Evolutionary conservation across 371 early-diverging fungal genomes (phyloP).

Genomic region (Mucor irregularis): DNA sequence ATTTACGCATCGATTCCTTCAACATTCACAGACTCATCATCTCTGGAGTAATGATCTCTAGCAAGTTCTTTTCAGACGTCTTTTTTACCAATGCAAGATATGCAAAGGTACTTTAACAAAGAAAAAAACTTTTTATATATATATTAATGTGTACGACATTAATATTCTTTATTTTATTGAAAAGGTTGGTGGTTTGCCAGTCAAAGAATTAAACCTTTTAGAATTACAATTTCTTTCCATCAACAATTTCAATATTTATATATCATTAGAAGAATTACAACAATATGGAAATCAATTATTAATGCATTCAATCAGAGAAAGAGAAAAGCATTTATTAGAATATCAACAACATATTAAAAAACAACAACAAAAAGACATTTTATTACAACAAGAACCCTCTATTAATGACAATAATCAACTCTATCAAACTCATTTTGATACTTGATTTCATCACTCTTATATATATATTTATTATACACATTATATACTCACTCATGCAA

Average conservation of each 20-base stretch:
- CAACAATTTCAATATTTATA: conserved; percentile 75
- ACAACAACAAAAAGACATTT: too few relatives aligned
- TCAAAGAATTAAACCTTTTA: conserved; percentile 86
- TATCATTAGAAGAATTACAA: conserved; percentile 80
- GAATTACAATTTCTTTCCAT: conserved; percentile 81
- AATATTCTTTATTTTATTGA: conserved; percentile 1
- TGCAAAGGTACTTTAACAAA: conserved; percentile 58
- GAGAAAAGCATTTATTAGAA: too few relatives aligned
- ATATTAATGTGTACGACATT: not conserved
- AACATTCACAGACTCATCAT: conserved; percentile 86
- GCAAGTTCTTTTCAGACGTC: conserved; percentile 84
- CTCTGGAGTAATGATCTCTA: conserved; percentile 72
- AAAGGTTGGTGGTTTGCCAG: conserved; percentile 94
- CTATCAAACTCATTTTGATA: not conserved
- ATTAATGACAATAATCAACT: too few relatives aligned
- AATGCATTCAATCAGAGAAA: conserved; percentile 47
- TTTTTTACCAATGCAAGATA: conserved; percentile 87
- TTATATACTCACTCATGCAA: too few relatives aligned
- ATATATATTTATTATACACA: not conserved
- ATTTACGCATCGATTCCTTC: conserved; percentile 74
- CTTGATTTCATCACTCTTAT: not conserved
- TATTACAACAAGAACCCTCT: too few relatives aligned
- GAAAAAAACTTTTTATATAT: not conserved
- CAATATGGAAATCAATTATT: conserved; percentile 73
- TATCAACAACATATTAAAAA: too few relatives aligned